phyloP scores from a whole-genome alignment of 805 yeast genomes.

The Saitoella complicata region DNA sequence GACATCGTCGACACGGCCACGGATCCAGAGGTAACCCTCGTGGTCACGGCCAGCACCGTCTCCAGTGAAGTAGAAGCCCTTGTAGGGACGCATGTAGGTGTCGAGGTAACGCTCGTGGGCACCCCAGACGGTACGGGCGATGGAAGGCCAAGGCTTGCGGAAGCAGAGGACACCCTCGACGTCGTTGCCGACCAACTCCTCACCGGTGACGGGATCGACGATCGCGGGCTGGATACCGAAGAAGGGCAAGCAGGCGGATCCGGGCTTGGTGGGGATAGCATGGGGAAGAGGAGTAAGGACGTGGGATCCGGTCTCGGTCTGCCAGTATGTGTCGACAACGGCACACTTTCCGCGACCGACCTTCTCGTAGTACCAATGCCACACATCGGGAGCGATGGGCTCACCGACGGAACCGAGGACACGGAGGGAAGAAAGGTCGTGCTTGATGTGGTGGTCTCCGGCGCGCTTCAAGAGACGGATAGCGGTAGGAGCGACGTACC shows the following conservation, averaged over 20 bases:
- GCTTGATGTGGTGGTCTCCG: constrained; percentile 72
- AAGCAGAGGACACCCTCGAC: constrained; percentile 95
- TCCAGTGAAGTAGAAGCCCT: constrained; percentile 89
- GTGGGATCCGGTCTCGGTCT: constrained; percentile 95
- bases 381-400: constrained; percentile 93
- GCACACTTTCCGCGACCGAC: constrained; percentile 83
- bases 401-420: constrained; percentile 96
- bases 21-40: constrained; percentile 94
- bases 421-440: constrained; percentile 73
- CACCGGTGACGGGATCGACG: constrained; percentile 85
- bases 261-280: constrained; percentile 87
- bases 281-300: constrained; percentile 91
- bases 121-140: constrained; percentile 88
- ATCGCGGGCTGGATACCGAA: constrained; percentile 85
- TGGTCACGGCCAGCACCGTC: constrained; percentile 97
- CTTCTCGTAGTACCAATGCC: constrained; percentile 95
- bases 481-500: constrained; percentile 98
- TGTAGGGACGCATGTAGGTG: constrained; percentile 84
- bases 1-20: constrained; percentile 97
- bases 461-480: constrained; percentile 78
- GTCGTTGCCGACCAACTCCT: constrained; percentile 68
- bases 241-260: constrained; percentile 92
- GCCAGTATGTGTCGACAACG: constrained; percentile 96
- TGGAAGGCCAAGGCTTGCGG: constrained; percentile 92
- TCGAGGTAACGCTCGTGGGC: constrained; percentile 77